phyloP scores from a whole-genome alignment of 148 eudicot species.

The Agrostemma githago region DNA sequence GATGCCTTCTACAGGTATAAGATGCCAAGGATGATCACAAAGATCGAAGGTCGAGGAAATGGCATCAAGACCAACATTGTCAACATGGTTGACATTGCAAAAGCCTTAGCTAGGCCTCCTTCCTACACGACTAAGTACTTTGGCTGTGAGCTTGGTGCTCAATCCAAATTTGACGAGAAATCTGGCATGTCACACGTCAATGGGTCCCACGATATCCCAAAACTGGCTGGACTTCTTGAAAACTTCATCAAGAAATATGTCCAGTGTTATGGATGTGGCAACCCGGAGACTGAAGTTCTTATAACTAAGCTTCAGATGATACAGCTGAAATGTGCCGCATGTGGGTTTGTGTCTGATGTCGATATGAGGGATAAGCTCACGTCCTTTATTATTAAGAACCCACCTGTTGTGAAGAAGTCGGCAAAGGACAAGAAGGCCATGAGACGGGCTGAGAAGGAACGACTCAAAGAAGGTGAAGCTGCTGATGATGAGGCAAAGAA shows the following conservation, averaged over 20 bases:
- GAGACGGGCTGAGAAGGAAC: slow-evolving; percentile 75
- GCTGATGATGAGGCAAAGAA: slow-evolving; percentile 70
- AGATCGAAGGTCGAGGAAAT: slow-evolving; percentile 82
- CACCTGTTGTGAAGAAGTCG: slow-evolving; percentile 60
- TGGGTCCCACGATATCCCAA: slow-evolving; percentile 65
- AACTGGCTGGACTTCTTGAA: slow-evolving; percentile 80
- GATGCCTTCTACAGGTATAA: slow-evolving; percentile 90
- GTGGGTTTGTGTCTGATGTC: slow-evolving; percentile 76
- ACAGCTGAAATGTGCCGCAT: slow-evolving; percentile 66
- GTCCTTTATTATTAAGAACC: slow-evolving; percentile 63
- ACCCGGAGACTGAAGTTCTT: slow-evolving; percentile 71
- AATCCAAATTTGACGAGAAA: slow-evolving; percentile 78
- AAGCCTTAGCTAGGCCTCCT: slow-evolving; percentile 69
- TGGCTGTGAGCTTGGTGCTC: slow-evolving; percentile 84
- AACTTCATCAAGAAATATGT: slow-evolving; percentile 78
- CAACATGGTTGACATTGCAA: slow-evolving; percentile 81
- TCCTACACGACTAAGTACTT: slow-evolving; percentile 74
- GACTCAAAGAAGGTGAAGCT: slow-evolving; percentile 74
- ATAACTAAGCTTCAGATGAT: slow-evolving; percentile 69
- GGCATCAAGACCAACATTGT: slow-evolving; percentile 81
- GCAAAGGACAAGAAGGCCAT: slow-evolving; percentile 69
- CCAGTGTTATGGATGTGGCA: slow-evolving; percentile 83
- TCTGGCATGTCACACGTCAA: slow-evolving; percentile 67
- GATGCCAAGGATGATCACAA: slow-evolving; percentile 84
- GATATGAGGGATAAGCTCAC: slow-evolving; percentile 82